Percentiles rank a stretch among this genome's conserved stretches.
Conservation (phyloP, 352 stramenopile species). For the Halophytophthora batemanensis region DNA sequence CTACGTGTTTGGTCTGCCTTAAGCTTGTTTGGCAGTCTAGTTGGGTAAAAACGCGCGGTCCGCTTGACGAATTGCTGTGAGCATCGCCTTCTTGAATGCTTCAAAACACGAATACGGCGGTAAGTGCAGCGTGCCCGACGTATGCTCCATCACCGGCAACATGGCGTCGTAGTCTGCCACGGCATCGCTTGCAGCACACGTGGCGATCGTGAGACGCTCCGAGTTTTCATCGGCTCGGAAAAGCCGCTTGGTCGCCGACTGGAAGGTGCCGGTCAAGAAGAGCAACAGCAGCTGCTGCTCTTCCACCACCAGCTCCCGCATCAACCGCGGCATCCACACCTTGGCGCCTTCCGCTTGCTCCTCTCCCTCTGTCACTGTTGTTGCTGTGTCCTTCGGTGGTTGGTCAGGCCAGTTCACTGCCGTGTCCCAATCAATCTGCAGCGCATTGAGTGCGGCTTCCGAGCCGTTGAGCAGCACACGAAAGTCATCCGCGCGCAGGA, state of each 20-base stretch:
- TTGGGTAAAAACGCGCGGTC: constrained; percentile 30
- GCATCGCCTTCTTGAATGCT: constrained; percentile 41
- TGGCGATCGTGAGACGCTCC: constrained; percentile 19
- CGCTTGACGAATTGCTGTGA: constrained; percentile 39
- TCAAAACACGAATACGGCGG: constrained; percentile 55
- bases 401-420: constrained; percentile 34
- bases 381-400: constrained; percentile 3
- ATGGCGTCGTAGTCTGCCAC: constrained; percentile 22
- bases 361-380: constrained; percentile 9
- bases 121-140: constrained; percentile 35
- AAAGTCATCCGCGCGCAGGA: constrained; percentile 52
- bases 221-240: constrained; percentile 21
- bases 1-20: constrained; percentile 59
- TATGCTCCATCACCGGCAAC: constrained; percentile 38
- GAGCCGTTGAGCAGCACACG: constrained; percentile 49
- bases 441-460: constrained; percentile 24
- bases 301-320: constrained; percentile 53
- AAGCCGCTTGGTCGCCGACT: constrained; percentile 40
- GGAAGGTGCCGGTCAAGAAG: constrained; percentile 47
- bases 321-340: constrained; percentile 44
- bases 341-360: constrained; percentile 15
- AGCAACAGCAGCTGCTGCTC: constrained; percentile 59
- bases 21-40: neutral
- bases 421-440: constrained; percentile 39
- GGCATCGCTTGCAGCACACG: constrained; percentile 10